A percentile compares a stretch with the other conserved stretches of the same genome.
Evolutionary conservation across 345 rosid genomes (phyloP).

Genomic region (Citrus glauca): DNA sequence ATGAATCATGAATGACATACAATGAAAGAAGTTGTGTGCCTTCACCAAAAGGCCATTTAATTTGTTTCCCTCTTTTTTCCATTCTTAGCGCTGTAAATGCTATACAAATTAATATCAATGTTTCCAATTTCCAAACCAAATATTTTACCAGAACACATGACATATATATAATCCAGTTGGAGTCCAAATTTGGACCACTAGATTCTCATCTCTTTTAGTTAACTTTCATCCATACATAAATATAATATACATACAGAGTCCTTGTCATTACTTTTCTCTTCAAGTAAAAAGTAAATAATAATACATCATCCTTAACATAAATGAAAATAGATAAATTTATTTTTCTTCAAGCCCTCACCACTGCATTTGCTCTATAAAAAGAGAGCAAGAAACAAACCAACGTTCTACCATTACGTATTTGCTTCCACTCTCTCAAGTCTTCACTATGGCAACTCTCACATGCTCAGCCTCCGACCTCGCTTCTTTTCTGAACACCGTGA

Average conservation of each 20-base stretch:
- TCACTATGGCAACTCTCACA: constrained; percentile 20
- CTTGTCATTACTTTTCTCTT: too few species aligned
- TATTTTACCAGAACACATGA: neutral
- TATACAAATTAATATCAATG: neutral
- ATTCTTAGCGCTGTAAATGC: too few species aligned
- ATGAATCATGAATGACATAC: too few species aligned
- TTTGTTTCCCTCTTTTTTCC: neutral
- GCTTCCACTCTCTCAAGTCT: neutral
- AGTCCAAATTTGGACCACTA: neutral
- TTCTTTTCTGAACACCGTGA: constrained; percentile 18
- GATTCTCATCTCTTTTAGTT: neutral
- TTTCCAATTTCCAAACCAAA: too few species aligned
- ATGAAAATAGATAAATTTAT: neutral
- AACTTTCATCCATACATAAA: too few species aligned
- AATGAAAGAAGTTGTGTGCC: too few species aligned
- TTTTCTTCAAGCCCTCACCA: neutral
- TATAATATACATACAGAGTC: too few species aligned
- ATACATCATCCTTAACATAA: too few species aligned
- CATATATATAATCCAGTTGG: neutral
- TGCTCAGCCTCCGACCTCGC: constrained; percentile 45
- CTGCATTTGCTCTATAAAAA: neutral
- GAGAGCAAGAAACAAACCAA: neutral
- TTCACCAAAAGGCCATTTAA: neutral
- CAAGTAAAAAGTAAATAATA: too few species aligned
- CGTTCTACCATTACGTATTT: neutral